Conservation (phyloP, 192 early-diverging fungal species). For the Cladochytrium replicatum region DNA sequence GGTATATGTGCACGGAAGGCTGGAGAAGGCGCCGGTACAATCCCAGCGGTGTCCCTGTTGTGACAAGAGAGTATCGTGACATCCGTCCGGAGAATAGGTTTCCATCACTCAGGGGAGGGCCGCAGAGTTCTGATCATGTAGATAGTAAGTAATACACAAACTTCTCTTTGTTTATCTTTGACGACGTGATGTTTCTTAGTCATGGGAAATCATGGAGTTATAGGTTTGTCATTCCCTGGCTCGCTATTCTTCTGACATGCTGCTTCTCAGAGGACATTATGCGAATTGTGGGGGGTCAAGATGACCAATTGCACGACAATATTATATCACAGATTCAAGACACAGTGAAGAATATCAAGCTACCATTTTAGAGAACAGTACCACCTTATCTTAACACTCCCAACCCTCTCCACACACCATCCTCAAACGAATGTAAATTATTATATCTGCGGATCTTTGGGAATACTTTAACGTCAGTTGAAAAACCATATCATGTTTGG, state of each 20-base stretch:
- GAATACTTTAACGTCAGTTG: too few species aligned
- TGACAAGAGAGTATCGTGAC: conserved; percentile 53
- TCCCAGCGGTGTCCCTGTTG: conserved; percentile 57
- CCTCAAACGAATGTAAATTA: too few species aligned
- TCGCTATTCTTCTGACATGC: conserved; percentile 65
- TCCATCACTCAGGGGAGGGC: conserved; percentile 54
- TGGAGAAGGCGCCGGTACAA: conserved; percentile 79
- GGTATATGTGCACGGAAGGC: conserved; percentile 79
- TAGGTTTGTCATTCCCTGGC: too few species aligned
- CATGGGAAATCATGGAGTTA: too few species aligned
- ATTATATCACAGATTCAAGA: conserved; percentile 7
- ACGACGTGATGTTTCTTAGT: neutral
- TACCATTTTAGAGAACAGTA: too few species aligned
- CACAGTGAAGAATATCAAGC: conserved; percentile 6
- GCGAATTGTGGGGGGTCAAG: conserved; percentile 36
- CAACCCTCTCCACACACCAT: too few species aligned
- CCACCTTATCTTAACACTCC: too few species aligned
- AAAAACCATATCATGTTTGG: too few species aligned
- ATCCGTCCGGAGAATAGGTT: conserved; percentile 30
- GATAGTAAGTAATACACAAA: conserved; percentile 62
- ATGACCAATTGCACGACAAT: conserved; percentile 10
- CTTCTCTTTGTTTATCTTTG: neutral
- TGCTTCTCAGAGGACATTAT: conserved; percentile 46
- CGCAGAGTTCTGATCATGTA: conserved; percentile 71
- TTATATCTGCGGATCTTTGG: too few species aligned